Percentiles rank a stretch among this genome's conserved stretches.
phyloP scores from a whole-genome alignment of 768 basidiomycete species.

The Hericium coralloides region DNA sequence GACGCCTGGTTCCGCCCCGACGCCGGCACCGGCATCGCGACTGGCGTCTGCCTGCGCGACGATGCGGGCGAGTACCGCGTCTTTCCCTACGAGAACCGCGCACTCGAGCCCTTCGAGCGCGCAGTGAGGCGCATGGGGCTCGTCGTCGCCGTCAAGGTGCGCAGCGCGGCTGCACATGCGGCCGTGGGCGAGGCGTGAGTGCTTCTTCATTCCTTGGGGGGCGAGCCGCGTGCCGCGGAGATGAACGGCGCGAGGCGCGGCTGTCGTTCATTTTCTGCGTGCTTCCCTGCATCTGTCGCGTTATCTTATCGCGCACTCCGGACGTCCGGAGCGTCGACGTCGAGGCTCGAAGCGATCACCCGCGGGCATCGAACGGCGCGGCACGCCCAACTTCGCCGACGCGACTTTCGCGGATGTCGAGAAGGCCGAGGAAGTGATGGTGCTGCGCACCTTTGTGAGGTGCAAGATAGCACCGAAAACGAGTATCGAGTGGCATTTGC shows the following conservation, averaged over 20 bases:
- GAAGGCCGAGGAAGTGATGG: no score
- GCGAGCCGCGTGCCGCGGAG: background rate
- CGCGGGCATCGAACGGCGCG: no score
- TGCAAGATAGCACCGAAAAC: no score
- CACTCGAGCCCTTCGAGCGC: conserved; percentile 45
- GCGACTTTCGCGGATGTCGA: no score
- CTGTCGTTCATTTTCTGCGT: no score
- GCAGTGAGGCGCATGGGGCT: conserved; percentile 46
- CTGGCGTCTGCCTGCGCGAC: conserved; percentile 42
- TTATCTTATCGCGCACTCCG: no score
- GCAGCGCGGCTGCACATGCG: conserved; percentile 42
- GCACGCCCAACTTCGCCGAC: no score
- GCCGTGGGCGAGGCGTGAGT: conserved; percentile 39
- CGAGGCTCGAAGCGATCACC: no score
- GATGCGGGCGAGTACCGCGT: conserved; percentile 41
- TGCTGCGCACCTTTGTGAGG: no score
- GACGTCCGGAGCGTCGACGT: no score
- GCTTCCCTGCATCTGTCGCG: no score
- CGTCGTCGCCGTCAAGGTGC: conserved; percentile 44
- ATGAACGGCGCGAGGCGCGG: background rate
- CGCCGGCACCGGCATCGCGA: conserved; percentile 32
- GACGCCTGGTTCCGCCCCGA: conserved; percentile 48
- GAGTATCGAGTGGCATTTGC: no score
- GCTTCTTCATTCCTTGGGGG: background rate
- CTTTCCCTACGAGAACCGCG: conserved; percentile 45